Evolutionary conservation across 768 basidiomycete genomes (phyloP).

Genomic region (Lentinus brumalis): DNA sequence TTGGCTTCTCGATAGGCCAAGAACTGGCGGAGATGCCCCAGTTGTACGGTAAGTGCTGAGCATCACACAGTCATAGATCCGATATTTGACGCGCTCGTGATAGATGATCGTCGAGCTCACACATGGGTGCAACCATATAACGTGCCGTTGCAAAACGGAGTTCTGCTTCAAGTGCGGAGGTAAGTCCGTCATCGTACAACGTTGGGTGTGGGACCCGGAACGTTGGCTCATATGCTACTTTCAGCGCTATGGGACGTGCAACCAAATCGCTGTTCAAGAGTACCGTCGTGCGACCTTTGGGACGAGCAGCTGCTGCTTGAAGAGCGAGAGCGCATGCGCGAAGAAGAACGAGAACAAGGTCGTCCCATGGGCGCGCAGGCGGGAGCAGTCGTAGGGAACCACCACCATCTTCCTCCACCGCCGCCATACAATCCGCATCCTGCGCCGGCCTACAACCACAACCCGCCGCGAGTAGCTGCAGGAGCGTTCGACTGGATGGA

Average conservation of each 20-base stretch:
- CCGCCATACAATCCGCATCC: slow-evolving; percentile 4
- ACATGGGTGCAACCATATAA: slow-evolving; percentile 40
- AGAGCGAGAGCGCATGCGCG: slow-evolving; percentile 31
- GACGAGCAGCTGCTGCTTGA: slow-evolving; percentile 40
- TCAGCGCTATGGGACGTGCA: slow-evolving; percentile 29
- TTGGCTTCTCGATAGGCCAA: slow-evolving; percentile 29
- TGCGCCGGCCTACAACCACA: not conserved
- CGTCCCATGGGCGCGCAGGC: not conserved
- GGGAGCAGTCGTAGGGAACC: not conserved
- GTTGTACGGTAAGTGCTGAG: slow-evolving; percentile 23
- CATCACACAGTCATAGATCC: not conserved
- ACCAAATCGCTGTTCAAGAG: slow-evolving; percentile 31
- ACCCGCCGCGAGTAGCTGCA: not conserved
- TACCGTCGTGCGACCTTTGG: slow-evolving; percentile 40
- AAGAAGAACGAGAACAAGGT: slow-evolving; percentile 18
- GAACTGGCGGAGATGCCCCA: slow-evolving; percentile 43
- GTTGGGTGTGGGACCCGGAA: not conserved
- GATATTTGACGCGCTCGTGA: not conserved
- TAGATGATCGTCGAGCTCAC: slow-evolving; percentile 30
- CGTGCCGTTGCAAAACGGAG: slow-evolving; percentile 38
- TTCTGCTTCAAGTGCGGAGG: slow-evolving; percentile 45
- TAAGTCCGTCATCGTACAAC: slow-evolving; percentile 21
- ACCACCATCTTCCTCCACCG: not conserved
- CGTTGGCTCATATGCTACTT: slow-evolving; percentile 7
- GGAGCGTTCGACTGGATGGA: slow-evolving; percentile 25